These are phyloP conservation scores for Pogostemon cablin DNA, from an alignment of 257 asterid genomes.

Conservation along the genomic window DNA sequence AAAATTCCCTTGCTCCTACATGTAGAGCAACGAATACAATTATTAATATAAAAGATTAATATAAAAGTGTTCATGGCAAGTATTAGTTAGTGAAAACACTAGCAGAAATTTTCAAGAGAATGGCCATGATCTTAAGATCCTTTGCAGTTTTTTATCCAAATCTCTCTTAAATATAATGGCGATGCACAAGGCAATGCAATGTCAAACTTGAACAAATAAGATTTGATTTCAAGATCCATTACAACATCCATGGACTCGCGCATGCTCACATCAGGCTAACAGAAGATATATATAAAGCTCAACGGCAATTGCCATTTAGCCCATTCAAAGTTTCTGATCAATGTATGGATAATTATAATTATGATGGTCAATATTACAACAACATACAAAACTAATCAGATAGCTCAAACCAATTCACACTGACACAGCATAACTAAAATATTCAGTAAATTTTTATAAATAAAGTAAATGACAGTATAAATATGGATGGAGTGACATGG, in stretches of 20 bases:
- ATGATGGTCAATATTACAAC: slow-evolving; percentile 11
- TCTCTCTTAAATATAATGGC: no score
- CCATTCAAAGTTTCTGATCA: slow-evolving; percentile 17
- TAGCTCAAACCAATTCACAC: background rate
- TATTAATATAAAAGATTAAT: slow-evolving; percentile 24
- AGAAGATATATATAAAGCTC: background rate
- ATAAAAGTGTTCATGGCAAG: background rate
- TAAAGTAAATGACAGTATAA: background rate
- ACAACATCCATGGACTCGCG: no score
- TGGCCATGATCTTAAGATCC: no score
- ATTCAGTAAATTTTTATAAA: background rate
- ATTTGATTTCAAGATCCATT: no score
- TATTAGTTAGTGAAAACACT: background rate
- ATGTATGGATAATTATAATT: slow-evolving; percentile 6
- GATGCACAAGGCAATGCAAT: no score
- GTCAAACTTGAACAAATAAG: no score
- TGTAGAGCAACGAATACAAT: slow-evolving; percentile 24
- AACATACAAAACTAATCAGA: background rate
- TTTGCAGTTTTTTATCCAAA: background rate
- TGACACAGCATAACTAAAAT: background rate
- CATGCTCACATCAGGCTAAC: background rate
- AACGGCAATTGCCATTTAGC: background rate
- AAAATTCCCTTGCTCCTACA: slow-evolving; percentile 76
- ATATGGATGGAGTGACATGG: background rate
- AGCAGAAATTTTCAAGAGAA: background rate